Evolutionary conservation across 1,284 basidiomycete genomes (phyloP), one percentile per base, ranked within the genome.

Genomic region (Trichosporon sp.): DNA sequence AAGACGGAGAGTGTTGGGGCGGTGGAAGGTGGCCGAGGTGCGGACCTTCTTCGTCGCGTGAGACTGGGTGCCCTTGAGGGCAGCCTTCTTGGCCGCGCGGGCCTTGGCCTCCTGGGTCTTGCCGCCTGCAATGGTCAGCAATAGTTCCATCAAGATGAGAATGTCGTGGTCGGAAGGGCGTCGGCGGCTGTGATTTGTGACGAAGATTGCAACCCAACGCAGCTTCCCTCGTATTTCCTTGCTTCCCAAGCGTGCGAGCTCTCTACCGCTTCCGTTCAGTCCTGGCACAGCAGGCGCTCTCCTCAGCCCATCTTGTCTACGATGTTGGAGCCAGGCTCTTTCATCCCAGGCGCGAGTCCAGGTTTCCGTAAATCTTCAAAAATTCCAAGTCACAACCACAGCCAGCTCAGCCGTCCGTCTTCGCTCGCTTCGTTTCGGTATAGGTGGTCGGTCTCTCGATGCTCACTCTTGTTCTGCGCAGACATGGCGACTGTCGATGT

Each of bases 41-140:
- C 94, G 91, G 67, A 90, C 87, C 88, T 98, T 98, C 85, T 93
- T 91, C 78, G 89, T 83, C 69, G 90, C 88, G 84, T 91, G 90
- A 68, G 90, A 89, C 81, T 91, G 88, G 74, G 86, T 86, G 87
- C 96, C 96, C 86, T 94, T 94, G 75, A 98, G 89, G 73, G 92
- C 95, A 37, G 96, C 94, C 89, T 98, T 98, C 89, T 96, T 98
- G 73, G 96, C 96, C 69, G 91, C 88, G 88, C 94, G 93, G 80
- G 95, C 94, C 87, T 96, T 94, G 83, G 86, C 86, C 81, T 92
- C 91, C 76, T 80, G 82, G 76, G 84, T 76, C 71, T 81, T 80
- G 71, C 81, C 77, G 70, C 78, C 79, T 83, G 69, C 5, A 16
- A 56, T 8, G 14, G 70, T 71, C 35, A 71, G 73, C 46, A 21